A percentile compares a stretch with the other conserved stretches of the same genome.
Evolutionary conservation across 2,329 filamentous ascomycete genomes (phyloP).

Genomic region (Colletotrichum sp.): DNA sequence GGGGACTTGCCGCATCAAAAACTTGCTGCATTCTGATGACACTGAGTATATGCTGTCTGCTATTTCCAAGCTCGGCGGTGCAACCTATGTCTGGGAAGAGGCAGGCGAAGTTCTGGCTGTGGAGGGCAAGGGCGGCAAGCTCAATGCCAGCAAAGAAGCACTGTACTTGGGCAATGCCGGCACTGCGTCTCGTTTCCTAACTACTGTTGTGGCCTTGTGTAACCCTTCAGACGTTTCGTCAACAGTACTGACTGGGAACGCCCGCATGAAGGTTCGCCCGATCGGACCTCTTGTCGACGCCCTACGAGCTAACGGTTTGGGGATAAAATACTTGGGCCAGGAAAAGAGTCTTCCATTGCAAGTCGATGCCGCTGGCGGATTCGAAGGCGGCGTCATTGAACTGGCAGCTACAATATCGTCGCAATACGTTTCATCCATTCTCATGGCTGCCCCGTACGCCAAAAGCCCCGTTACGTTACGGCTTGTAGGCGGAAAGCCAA

Average conservation of each 20-base stretch:
- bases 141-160: constrained; percentile 76
- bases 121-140: constrained; percentile 85
- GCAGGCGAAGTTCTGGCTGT: constrained; percentile 91
- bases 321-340: constrained; percentile 83
- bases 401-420: constrained; percentile 95
- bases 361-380: constrained; percentile 81
- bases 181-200: constrained; percentile 93
- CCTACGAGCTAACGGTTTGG: constrained; percentile 83
- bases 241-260: constrained; percentile 89
- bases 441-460: constrained; percentile 97
- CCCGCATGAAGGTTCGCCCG: constrained; percentile 93
- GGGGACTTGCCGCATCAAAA: constrained; percentile 87
- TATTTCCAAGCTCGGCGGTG: constrained; percentile 82
- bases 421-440: constrained; percentile 96
- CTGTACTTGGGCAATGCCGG: constrained; percentile 97
- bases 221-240: constrained; percentile 67
- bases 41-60: constrained; percentile 97
- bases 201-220: constrained; percentile 87
- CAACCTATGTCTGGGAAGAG: constrained; percentile 92
- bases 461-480: constrained; percentile 91
- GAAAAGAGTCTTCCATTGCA: constrained; percentile 83
- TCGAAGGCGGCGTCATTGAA: constrained; percentile 87
- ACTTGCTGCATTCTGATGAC: constrained; percentile 94
- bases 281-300: constrained; percentile 94
- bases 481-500: constrained; percentile 94